Base-by-base conservation (phyloP, 768 basidiomycete species). In the Termitomyces sp. region DNA sequence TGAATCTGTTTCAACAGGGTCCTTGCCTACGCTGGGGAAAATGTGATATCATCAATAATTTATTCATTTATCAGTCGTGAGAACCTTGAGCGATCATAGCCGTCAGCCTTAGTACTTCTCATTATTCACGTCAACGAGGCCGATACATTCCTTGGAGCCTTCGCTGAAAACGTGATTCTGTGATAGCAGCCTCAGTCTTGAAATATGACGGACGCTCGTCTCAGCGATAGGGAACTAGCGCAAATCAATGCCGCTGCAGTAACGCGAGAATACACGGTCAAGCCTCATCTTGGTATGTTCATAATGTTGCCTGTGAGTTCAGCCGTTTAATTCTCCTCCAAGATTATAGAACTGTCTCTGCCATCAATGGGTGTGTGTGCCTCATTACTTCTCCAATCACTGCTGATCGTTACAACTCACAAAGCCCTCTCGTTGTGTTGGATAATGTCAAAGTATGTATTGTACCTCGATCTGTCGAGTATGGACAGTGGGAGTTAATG, bases 321-420 rank as follows among this genome's bases (percentile, higher is more conserved):
- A 42, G 7, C 53, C 56, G 61, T 69, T 66, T 62, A 66, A 48
- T 53, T 15, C 67, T 54, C 54, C 50, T 66, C 32, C 71, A 96
- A 61, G 95, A 98, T 76, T 98, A 98, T 78, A 86, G 94, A 65
- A 98, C 96, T n/a, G 97, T 99, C 56, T 94, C 95, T 69, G 96
- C 95, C 63, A 91, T 98, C 77, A 98, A 98, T 70, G 97, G 96
- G 95, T 92, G 34, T 47, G 49, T 57, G 40, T 32, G 9, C 6
- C 48, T 29, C 29, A 54, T 15, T 29, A 31, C 56, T 60, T 37
- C 12, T 57, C 52, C 38, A 20, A 59, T 62, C 38, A 58, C 52
- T 46, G 40, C 63, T 63, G 38, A 69, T 38, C 31, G 32, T 62
- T 7, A 12, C 31, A 59, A 58, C 37, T 43, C 46, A 52, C 11